These are phyloP conservation scores for Arachnomyces sp. DNA, from an alignment of 2,329 filamentous ascomycete genomes.

Conservation along the genomic window DNA sequence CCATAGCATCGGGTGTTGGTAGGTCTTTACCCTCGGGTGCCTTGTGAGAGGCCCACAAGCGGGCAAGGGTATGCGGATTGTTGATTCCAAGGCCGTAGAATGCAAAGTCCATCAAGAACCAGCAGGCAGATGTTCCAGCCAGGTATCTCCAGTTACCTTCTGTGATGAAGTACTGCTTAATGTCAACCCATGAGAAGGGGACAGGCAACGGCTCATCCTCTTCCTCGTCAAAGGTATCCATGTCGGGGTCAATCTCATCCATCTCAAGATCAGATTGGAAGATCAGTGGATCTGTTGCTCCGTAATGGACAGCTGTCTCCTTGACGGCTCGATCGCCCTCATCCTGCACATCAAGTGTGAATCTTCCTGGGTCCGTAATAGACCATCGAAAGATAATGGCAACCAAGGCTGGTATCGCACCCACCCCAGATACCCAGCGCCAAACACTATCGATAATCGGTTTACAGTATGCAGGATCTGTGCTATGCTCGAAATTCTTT, in stretches of 20 bases:
- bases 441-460: constrained; percentile 52
- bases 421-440: constrained; percentile 59
- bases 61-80: too few relatives aligned
- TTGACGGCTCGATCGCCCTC: constrained; percentile 14
- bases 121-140: constrained; percentile 11
- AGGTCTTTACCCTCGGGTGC: too few relatives aligned
- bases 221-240: constrained; percentile 1
- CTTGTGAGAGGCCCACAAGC: constrained; percentile 7
- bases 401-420: constrained; percentile 54
- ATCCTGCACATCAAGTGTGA: constrained; percentile 50
- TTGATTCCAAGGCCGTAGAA: constrained; percentile 14
- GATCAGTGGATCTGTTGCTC: constrained; percentile 5
- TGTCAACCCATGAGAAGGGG: constrained; percentile 7
- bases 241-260: background rate
- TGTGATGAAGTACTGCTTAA: constrained; percentile 11
- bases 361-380: constrained; percentile 58
- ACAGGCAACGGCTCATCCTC: constrained; percentile 7
- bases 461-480: background rate
- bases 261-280: background rate
- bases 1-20: too few relatives aligned
- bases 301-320: constrained; percentile 1
- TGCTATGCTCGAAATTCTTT: too few relatives aligned
- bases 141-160: constrained; percentile 13
- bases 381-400: constrained; percentile 60
- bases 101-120: constrained; percentile 14